Evolutionary conservation across 2,329 filamentous ascomycete genomes (phyloP).

Genomic region (Lithohypha guttulata): DNA sequence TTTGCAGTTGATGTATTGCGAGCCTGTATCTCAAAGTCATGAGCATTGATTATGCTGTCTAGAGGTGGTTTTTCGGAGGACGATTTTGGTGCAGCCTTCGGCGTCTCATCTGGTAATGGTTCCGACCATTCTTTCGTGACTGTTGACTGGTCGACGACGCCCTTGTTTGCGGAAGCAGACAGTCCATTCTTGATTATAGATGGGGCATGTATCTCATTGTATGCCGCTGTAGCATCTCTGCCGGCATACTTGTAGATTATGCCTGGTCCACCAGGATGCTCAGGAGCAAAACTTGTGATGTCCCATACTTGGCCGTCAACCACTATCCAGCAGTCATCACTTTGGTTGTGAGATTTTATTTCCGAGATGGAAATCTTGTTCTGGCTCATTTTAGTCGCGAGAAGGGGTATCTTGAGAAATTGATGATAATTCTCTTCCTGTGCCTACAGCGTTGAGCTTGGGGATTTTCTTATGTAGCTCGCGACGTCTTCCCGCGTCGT

Average conservation of each 20-base stretch:
- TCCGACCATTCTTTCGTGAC: constrained; percentile 41
- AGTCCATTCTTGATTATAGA: constrained; percentile 37
- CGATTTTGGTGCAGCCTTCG: constrained; percentile 21
- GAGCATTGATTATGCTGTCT: constrained; percentile 45
- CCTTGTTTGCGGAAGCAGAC: constrained; percentile 36
- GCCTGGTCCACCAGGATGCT: constrained; percentile 49
- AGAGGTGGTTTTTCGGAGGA: constrained; percentile 39
- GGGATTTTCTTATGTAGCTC: too few relatives aligned
- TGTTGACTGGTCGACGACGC: constrained; percentile 38
- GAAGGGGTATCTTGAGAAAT: too few relatives aligned
- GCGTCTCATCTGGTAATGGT: constrained; percentile 27
- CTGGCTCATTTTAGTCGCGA: constrained; percentile 6
- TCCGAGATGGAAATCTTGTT: constrained; percentile 15
- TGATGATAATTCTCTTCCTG: too few relatives aligned
- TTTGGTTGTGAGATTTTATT: constrained; percentile 39
- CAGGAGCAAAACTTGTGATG: constrained; percentile 53
- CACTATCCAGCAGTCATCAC: constrained; percentile 54
- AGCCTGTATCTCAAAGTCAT: constrained; percentile 52
- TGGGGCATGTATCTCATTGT: constrained; percentile 42
- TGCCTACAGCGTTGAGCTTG: too few relatives aligned
- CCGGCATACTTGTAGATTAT: constrained; percentile 37
- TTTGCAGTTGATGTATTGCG: constrained; percentile 47
- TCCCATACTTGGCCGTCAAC: constrained; percentile 59
- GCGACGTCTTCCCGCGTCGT: too few relatives aligned
- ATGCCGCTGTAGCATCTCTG: constrained; percentile 43